phyloP scores from a whole-genome alignment of 2,329 filamentous ascomycete genomes.

The Uncinocarpus reesii region DNA sequence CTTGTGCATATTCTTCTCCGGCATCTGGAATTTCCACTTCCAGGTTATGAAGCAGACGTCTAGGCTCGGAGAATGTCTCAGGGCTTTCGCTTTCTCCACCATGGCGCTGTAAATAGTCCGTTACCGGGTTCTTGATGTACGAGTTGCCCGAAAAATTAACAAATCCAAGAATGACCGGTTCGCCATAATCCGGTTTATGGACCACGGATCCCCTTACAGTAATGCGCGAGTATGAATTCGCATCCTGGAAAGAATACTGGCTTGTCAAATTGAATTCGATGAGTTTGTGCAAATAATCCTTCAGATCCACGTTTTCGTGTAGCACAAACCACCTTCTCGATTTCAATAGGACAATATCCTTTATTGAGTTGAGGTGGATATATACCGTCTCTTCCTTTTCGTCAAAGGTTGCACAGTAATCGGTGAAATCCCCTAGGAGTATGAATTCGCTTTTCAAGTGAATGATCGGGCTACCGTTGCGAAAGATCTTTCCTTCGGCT shows the following conservation, averaged over 20 bases:
- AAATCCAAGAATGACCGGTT: conserved; percentile 88
- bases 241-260: conserved; percentile 87
- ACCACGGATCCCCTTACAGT: conserved; percentile 87
- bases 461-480: conserved; percentile 80
- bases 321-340: conserved; percentile 97
- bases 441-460: conserved; percentile 97
- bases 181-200: conserved; percentile 88
- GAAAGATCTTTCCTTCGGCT: conserved; percentile 87
- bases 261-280: conserved; percentile 92
- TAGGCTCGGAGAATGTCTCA: conserved; percentile 91
- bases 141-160: conserved; percentile 87
- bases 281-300: conserved; percentile 78
- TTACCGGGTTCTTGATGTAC: conserved; percentile 86
- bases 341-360: conserved; percentile 84
- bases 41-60: conserved; percentile 84
- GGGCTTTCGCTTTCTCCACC: conserved; percentile 91
- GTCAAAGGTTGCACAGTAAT: conserved; percentile 97
- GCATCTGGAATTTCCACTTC: conserved; percentile 82
- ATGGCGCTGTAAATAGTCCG: conserved; percentile 88
- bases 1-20: conserved; percentile 94
- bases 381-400: conserved; percentile 93
- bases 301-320: conserved; percentile 60
- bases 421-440: conserved; percentile 83
- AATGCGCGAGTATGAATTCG: conserved; percentile 78
- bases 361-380: conserved; percentile 72